phyloP scores from a whole-genome alignment of 2,329 filamentous ascomycete species.

The Pseudogymnoascus pannorum region DNA sequence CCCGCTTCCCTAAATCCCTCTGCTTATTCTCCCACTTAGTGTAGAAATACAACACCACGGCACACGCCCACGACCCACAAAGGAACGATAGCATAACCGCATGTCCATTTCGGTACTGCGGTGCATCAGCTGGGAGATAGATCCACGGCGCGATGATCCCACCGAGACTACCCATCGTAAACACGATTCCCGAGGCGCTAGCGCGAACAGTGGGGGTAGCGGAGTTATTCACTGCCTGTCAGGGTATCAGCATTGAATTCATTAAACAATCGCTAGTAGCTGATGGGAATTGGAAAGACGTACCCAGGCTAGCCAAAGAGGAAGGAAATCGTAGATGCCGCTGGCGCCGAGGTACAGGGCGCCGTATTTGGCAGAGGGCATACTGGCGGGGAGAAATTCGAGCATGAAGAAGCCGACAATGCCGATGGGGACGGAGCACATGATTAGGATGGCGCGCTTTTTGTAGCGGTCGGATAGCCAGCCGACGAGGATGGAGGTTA shows the following conservation, averaged over 20 bases:
- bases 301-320: slow-evolving; percentile 1
- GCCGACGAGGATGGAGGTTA: not conserved
- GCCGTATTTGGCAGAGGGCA: not conserved
- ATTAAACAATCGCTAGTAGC: not conserved
- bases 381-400: not conserved
- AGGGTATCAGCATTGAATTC: not conserved
- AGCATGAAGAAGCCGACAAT: slow-evolving; percentile 8
- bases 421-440: not conserved
- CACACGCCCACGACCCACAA: not conserved
- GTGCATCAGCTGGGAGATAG: slow-evolving; percentile 1
- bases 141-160: not conserved
- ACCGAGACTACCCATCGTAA: not conserved
- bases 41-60: not conserved
- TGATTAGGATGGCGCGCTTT: not conserved
- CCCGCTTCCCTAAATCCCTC: slow-evolving; percentile 3
- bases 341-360: slow-evolving; percentile 2
- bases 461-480: not conserved
- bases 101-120: not conserved
- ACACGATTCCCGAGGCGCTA: slow-evolving; percentile 4
- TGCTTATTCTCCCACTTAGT: slow-evolving; percentile 2
- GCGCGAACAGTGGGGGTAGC: slow-evolving; percentile 1
- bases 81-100: slow-evolving; percentile 6
- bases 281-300: not conserved
- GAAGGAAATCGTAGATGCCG: not conserved
- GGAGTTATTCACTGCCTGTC: not conserved